Percentiles rank a stretch among this genome's conserved stretches.
phyloP scores from a whole-genome alignment of 208 protist genomes.

The Trypanosoma theileri region DNA sequence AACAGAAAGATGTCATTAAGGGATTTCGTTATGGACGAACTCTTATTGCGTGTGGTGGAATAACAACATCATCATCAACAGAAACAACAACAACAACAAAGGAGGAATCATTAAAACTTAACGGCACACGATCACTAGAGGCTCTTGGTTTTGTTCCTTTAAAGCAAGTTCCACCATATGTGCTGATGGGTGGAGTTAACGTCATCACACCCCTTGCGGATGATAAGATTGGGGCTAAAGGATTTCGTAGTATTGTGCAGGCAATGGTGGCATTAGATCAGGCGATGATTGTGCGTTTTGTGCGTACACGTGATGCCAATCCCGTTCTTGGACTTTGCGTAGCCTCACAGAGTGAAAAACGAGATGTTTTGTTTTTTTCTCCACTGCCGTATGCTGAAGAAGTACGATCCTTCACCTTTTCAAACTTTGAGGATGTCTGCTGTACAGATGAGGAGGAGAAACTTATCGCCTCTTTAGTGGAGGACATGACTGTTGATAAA shows the following conservation, averaged over 20 bases:
- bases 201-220: conserved; percentile 57
- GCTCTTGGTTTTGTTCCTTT: conserved; percentile 76
- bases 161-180: conserved; percentile 54
- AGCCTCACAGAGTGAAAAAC: conserved; percentile 25
- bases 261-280: conserved; percentile 51
- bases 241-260: conserved; percentile 69
- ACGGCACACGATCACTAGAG: conserved; percentile 50
- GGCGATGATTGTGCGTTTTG: conserved; percentile 79
- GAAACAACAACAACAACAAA: conserved; percentile 57
- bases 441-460: conserved; percentile 48
- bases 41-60: conserved; percentile 64
- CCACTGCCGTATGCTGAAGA: conserved; percentile 88
- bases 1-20: conserved; percentile 39
- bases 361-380: conserved; percentile 66
- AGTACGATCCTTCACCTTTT: conserved; percentile 70
- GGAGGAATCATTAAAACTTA: conserved; percentile 56
- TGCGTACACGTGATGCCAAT: conserved; percentile 46
- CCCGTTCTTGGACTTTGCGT: conserved; percentile 66
- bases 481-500: conserved; percentile 66
- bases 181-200: conserved; percentile 74
- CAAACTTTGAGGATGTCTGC: conserved; percentile 40
- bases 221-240: conserved; percentile 59
- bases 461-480: conserved; percentile 62
- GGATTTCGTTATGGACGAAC: conserved; percentile 81
- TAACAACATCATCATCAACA: conserved; percentile 39